phyloP scores from a whole-genome alignment of 306 rosid species.

The Carpinus viminea region DNA sequence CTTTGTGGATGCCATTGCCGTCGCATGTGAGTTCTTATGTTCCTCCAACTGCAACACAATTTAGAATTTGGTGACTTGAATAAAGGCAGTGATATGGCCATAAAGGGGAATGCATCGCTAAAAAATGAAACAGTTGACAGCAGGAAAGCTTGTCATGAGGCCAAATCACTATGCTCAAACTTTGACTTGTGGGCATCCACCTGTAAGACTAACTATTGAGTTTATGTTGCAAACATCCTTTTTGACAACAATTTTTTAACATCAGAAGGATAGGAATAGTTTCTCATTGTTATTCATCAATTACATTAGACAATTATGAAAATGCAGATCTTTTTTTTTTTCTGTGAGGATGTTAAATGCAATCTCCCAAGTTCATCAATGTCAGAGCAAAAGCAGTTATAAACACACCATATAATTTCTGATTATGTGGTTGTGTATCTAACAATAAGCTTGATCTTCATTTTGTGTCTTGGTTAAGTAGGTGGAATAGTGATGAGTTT shows the following conservation, averaged over 20 bases:
- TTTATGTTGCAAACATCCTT: neutral
- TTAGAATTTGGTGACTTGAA: conserved; percentile 9
- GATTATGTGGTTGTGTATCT: neutral
- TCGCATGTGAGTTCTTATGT: conserved; percentile 45
- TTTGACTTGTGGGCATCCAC: neutral
- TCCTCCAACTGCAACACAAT: conserved; percentile 64
- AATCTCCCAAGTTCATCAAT: neutral
- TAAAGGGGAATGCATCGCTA: neutral
- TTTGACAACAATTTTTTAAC: neutral
- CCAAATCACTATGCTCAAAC: neutral
- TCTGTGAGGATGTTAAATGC: neutral
- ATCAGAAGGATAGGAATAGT: neutral
- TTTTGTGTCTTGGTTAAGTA: neutral
- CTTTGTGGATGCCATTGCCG: conserved; percentile 42
- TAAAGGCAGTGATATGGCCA: neutral
- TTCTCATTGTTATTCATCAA: neutral
- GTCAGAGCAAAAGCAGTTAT: neutral
- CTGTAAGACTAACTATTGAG: neutral
- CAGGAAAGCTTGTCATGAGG: neutral
- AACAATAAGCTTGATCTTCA: neutral
- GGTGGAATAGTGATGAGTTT: neutral
- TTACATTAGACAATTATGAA: neutral
- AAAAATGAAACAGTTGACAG: conserved; percentile 18
- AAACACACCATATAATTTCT: neutral
- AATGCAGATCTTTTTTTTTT: neutral